Evolutionary conservation across 2,329 filamentous ascomycete genomes (phyloP), one percentile per base, ranked within the genome.

Genomic region (Cladosporium sp.): DNA sequence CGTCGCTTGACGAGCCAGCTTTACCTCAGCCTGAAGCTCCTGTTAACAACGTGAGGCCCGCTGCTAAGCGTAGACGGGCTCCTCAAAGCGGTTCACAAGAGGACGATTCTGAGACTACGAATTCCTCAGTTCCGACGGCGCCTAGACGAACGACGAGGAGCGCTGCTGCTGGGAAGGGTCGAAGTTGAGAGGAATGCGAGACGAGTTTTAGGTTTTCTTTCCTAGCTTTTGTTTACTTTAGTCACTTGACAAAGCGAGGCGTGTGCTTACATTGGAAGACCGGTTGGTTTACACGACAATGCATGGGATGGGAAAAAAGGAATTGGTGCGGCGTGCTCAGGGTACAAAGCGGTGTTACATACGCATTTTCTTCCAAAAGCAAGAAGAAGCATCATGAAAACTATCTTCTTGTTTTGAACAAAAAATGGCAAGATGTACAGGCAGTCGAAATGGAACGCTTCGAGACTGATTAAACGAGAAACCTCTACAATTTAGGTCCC

Each of bases 41-140:
- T 22, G 38, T 34, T 4, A 36, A 3, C 25, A 36, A 22, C 38
- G 25, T 34, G 9, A 56, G 39, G 34, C 54, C 54, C 17, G 30
- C 54, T 15, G 42, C 54, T 19, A 56, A 56, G 42, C 54, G 54
- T 42, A 56, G 42, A 39, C 34, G 42, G 30, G 17, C 51, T 43
- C 38, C 51, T 45, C 38, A 25, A n/a, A 30, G 38, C 15, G 38
- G 42, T 2, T 38, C 30, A 3, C 42, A 42, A 3, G 36, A n/a
- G 5, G 17, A 3, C 17, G 42, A 49, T 1, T 15, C 30, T 2
- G 34, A 40, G 3, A 28, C 17, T 11, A 28, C n/a, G 3, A 19
- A 15, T 19, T 38, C 51, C 30, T 15, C 38, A 14, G 20, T 36
- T 34, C 51, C 51, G 17, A 14, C 39, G 12, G 30, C 51, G 17